A percentile compares a stretch with the other conserved stretches of the same genome.
phyloP scores from a whole-genome alignment of 257 asterid species.

The Sherardia arvensis region DNA sequence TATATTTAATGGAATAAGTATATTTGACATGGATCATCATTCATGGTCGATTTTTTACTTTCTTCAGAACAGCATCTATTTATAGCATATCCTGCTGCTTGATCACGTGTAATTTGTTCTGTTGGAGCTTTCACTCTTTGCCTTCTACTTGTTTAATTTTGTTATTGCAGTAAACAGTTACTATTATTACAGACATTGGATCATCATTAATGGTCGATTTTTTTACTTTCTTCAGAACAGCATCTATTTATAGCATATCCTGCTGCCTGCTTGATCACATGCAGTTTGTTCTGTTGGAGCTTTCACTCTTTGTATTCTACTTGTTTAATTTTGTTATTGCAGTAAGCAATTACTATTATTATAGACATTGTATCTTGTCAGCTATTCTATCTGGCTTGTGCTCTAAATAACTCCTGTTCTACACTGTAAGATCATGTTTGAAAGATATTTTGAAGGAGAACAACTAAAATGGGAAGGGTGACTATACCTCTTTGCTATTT shows the following conservation, averaged over 20 bases:
- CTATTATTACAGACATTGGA: background rate
- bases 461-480: no score
- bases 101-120: background rate
- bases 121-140: background rate
- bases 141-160: background rate
- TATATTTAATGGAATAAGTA: background rate
- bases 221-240: background rate
- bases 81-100: background rate
- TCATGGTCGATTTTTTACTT: background rate
- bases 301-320: background rate
- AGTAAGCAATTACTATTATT: background rate
- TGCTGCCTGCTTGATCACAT: background rate
- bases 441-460: background rate
- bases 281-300: no score
- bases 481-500: background rate
- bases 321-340: background rate
- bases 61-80: background rate
- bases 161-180: background rate
- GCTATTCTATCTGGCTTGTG: background rate
- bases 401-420: background rate
- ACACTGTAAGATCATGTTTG: background rate
- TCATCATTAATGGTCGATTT: background rate
- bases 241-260: background rate
- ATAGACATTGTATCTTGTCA: background rate
- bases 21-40: background rate